Base-by-base conservation (phyloP, 2,329 filamentous ascomycete genomes). In the Aspergillus costaricaensis region DNA sequence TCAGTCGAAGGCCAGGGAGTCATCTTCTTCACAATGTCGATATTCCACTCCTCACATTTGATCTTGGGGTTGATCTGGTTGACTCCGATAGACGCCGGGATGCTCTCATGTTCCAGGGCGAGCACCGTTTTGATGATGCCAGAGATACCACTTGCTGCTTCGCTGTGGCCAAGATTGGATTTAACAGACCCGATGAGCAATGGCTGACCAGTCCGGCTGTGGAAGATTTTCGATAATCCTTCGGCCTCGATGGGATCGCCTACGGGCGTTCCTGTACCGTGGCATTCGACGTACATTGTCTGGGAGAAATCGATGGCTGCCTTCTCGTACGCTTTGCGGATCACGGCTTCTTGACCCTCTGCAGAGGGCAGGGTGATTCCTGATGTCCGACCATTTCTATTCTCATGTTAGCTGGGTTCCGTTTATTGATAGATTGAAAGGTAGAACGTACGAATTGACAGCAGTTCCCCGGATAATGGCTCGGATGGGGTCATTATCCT, bases 261-360 rank as follows among this genome's bases (percentile, higher is more conserved):
- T 2, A 59, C 53, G 4, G 27, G 12, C 1, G 62, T 61, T 4
- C 62, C 62, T 2, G 62, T 63, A 4, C 62, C 59, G 27, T 64
- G 62, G 14, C 48, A 50, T 44, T 63, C 62, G 8, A 63, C n/a
- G 15, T 61, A 63, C 9, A 14, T n/a, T 6, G 52, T 56, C 2
- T 47, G n/a, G 10, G 2, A 17, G 30, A 9, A 41, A 14, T 50
- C 44, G 17, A 62, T 57, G 5, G 55, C 57, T 4, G 57, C 30
- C 5, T 36, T 39, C 3, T 15, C n/a, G 17, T 65, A 61, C 5
- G 62, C 61, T 12, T 43, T 36, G 7, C 53, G 38, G 17, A 61
- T 57, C 5, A 62, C 50, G 1, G 17, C 47, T 14, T 15, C 48
- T 21, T 62, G 62, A 0, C 49, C 57, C 1, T 12, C 19, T 1